These are phyloP conservation scores for Wallacemonas collosoma DNA, from an alignment of 208 protist genomes.

Conservation along the genomic window DNA sequence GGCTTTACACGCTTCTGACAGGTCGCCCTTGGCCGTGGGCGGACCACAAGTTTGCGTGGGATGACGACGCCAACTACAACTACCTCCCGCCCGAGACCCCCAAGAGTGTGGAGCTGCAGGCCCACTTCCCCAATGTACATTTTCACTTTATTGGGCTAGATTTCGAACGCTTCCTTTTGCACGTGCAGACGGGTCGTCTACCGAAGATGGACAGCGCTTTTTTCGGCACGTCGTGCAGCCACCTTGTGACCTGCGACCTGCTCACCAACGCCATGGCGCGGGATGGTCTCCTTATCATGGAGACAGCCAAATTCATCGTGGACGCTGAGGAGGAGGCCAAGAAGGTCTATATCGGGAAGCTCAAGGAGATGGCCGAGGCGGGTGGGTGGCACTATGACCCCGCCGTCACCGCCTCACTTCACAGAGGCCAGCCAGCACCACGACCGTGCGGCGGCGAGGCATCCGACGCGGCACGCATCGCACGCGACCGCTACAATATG, in stretches of 20 bases:
- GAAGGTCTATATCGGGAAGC: constrained; percentile 65
- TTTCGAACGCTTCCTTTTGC: constrained; percentile 65
- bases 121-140: constrained; percentile 49
- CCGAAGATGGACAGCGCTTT: constrained; percentile 75
- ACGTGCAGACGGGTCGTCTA: constrained; percentile 33
- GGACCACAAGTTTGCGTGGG: constrained; percentile 90
- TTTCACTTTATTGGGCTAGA: constrained; percentile 87
- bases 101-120: constrained; percentile 42
- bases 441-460: constrained; percentile 27
- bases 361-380: constrained; percentile 45
- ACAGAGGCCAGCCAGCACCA: constrained; percentile 55
- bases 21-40: constrained; percentile 80
- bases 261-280: constrained; percentile 47
- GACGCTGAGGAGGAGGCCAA: constrained; percentile 81
- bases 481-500: constrained; percentile 58
- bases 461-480: constrained; percentile 52
- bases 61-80: constrained; percentile 82
- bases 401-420: constrained; percentile 42
- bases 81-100: constrained; percentile 77
- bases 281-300: constrained; percentile 69
- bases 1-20: constrained; percentile 88
- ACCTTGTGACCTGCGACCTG: constrained; percentile 58
- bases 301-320: constrained; percentile 93
- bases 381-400: constrained; percentile 51
- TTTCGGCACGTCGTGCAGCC: constrained; percentile 77